A percentile compares a stretch with the other conserved stretches of the same genome.
These are phyloP conservation scores for Dendrostoma leiphaemia DNA, from an alignment of 2,329 filamentous ascomycete genomes.

Conservation along the genomic window DNA sequence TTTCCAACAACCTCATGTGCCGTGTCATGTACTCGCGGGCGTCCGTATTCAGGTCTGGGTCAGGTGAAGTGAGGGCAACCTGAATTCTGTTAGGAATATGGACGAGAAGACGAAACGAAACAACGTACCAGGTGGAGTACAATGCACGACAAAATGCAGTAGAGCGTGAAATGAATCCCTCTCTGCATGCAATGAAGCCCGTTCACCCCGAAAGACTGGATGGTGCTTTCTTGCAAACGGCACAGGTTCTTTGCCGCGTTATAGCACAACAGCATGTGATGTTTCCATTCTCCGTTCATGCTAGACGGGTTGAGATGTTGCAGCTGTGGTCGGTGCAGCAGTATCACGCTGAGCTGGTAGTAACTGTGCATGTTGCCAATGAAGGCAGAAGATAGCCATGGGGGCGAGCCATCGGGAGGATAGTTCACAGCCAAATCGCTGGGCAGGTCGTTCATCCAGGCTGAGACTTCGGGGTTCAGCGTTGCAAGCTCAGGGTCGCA, in stretches of 20 bases:
- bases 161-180: constrained; percentile 95
- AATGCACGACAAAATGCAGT: constrained; percentile 84
- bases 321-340: constrained; percentile 85
- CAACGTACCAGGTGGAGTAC: constrained; percentile 84
- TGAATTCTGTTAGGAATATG: constrained; percentile 33
- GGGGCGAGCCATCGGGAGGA: constrained; percentile 73
- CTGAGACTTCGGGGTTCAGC: constrained; percentile 72
- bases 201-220: constrained; percentile 72
- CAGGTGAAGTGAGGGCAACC: constrained; percentile 91
- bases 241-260: constrained; percentile 82
- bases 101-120: constrained; percentile 1
- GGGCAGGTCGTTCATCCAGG: constrained; percentile 76
- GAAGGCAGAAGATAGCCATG: constrained; percentile 84
- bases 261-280: constrained; percentile 84
- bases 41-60: constrained; percentile 81
- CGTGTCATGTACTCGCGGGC: constrained; percentile 86
- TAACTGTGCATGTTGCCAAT: constrained; percentile 88
- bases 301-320: constrained; percentile 71
- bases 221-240: constrained; percentile 78
- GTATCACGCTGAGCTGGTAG: constrained; percentile 79
- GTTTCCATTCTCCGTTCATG: constrained; percentile 76
- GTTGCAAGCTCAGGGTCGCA: constrained; percentile 79
- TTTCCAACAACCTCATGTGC: constrained; percentile 91
- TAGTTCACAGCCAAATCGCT: constrained; percentile 75
- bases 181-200: constrained; percentile 90